Base-by-base conservation (phyloP, 345 rosid genomes). In the Arabidopsis arenosa region DNA sequence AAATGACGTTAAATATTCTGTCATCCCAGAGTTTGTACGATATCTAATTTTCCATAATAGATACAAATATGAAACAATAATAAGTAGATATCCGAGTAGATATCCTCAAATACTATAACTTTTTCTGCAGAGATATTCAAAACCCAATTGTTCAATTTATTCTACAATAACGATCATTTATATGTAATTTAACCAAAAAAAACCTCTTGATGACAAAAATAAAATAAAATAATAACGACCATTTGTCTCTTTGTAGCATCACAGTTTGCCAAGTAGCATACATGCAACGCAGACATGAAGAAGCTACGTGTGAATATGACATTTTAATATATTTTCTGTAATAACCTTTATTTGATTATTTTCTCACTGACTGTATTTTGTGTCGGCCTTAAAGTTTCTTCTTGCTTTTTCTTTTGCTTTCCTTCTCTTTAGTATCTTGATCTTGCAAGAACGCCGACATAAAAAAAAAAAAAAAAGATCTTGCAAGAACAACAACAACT, bases 261-360 rank as follows among this genome's bases (percentile, higher is more conserved):
- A 63, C 53, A 72, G 53, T 51, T 23, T 52, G 70, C 76, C 76
- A 72, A 62, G 76, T 62, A 51, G 53, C 69, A 4, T 62, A 63
- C 76, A 72, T 74, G 77, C 77, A 74, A 23, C 45, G 57, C 13
- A 73, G 49, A 55, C 72, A 66, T 74, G 30, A 45, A 28, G 43
- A 23, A 37, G 33, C 39, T 7, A 75, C 79, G 66, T 56, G 67
- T 75, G 37, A 33, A 70, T 60, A 71, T 35, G 58, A 37, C 23
- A 57, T 6, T 40, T 40, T 18, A 13, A 44, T 44, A 5, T 14
- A 1, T 12, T 56, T 15, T 60, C 26, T 49, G 45, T 35, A 23
- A 36, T 36, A 36, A 52, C 17, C 32, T 23, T 52, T 18, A 37
- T 33, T 67, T 52, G 21, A 13, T 67, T 33, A 35, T 33, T 67